Base-by-base conservation (phyloP, 371 early-diverging fungal species). In the Mortierella sp. region DNA sequence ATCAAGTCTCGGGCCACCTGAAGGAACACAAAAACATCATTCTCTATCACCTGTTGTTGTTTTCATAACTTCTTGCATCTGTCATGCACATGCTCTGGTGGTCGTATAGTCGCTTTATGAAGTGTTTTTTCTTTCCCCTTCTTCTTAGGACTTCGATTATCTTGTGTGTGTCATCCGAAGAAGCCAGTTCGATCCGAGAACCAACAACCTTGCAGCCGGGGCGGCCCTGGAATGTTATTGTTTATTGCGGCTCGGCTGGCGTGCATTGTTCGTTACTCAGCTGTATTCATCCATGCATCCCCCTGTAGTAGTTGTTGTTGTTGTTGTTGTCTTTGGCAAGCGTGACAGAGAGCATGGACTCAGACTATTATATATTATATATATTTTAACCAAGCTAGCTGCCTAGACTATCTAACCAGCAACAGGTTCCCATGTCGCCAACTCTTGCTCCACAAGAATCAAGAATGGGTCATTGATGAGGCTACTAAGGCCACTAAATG, bases 361-460 rank as follows among this genome's bases (percentile, higher is more conserved):
- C 14, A 40, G 43, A 40, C 43, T 40, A 40, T 40, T 30, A 30
- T 30, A n/a, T n/a, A n/a, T 30, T 30, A 30, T 30, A 30, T 30
- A 30, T 30, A 30, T 30, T 30, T 30, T 30, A 30, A 30, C 30
- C 30, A 4, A 30, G 30, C 30, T 43, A 43, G 12, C 14, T 43
- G 9, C 43, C 43, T 43, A 43, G 9, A 43, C 43, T 43, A 43
- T 58, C n/a, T 71, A 61, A 24, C 72, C 66, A n/a, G 62, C 35
- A 40, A 75, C 65, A 39, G 81, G 64, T 30, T 72, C 72, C 81
- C 81, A 81, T 26, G 69, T 39, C 12, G 70, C 64, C 61, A 81
- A 45, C 43, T 81, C 81, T 59, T 75, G 81, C 43, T 81, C 81
- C 14, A 81, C 64, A 12, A 68, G 72, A n/a, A 72, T 59, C 69